phyloP scores from a whole-genome alignment of 2,329 filamentous ascomycete species.

The Sclerotinia borealis region DNA sequence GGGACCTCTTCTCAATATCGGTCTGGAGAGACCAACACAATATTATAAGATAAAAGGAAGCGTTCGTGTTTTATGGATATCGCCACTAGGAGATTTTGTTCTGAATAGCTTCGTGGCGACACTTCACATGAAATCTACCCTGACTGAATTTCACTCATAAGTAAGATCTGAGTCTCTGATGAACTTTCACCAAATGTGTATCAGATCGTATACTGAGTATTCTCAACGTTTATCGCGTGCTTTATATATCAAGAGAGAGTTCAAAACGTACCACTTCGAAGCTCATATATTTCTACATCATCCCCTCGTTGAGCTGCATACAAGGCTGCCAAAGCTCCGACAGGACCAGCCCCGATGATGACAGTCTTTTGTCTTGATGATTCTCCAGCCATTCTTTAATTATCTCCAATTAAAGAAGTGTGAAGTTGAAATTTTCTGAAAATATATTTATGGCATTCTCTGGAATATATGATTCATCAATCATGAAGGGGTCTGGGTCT shows the following conservation, averaged over 20 bases:
- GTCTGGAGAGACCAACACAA: not conserved
- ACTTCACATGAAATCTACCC: not conserved
- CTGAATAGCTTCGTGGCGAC: not conserved
- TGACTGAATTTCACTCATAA: too few relatives aligned
- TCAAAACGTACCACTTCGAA: conserved; percentile 66
- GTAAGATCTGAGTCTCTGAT: not conserved
- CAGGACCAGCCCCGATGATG: conserved; percentile 86
- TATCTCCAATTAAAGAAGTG: not conserved
- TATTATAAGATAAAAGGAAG: too few relatives aligned
- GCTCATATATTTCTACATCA: conserved; percentile 88
- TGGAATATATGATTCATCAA: conserved; percentile 2
- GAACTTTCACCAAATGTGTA: not conserved
- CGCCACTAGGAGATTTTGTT: not conserved
- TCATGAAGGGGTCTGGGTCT: not conserved
- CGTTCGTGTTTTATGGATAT: not conserved
- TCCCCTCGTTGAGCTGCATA: conserved; percentile 87
- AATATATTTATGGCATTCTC: not conserved
- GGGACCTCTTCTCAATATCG: not conserved
- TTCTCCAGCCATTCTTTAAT: not conserved
- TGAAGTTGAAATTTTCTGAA: not conserved
- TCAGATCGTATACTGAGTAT: not conserved
- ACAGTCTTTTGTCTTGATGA: conserved; percentile 45
- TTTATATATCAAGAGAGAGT: conserved; percentile 30
- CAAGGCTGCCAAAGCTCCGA: conserved; percentile 83
- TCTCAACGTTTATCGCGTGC: not conserved